These are phyloP conservation scores for Cercospora sp. DNA, from an alignment of 2,329 filamentous ascomycete genomes.

Conservation along the genomic window DNA sequence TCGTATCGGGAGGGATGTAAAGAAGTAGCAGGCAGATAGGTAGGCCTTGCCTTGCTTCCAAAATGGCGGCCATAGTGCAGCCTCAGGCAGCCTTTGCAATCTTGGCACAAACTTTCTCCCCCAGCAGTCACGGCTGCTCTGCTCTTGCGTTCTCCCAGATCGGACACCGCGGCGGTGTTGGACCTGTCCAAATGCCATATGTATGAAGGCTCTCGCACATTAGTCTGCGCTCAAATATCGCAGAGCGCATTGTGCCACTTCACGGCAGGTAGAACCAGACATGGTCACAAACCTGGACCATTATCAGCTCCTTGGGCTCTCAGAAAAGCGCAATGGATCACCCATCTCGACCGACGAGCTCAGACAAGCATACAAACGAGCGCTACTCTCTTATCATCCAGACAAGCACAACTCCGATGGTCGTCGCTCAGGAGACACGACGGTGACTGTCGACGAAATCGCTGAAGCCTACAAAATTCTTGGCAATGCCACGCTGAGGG, in stretches of 20 bases:
- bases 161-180: not conserved
- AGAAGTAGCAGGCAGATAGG: not conserved
- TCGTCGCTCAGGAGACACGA: slow-evolving; percentile 22
- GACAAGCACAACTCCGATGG: slow-evolving; percentile 48
- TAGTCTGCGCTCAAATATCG: not conserved
- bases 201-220: not conserved
- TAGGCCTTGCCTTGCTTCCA: no score
- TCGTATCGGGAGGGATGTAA: not conserved
- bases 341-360: slow-evolving; percentile 41
- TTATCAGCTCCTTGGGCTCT: slow-evolving; percentile 37
- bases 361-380: slow-evolving; percentile 57
- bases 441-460: slow-evolving; percentile 57
- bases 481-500: slow-evolving; percentile 44
- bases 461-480: slow-evolving; percentile 59
- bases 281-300: slow-evolving; percentile 22
- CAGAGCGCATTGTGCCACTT: not conserved
- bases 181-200: not conserved
- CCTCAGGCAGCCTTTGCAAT: not conserved
- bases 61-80: not conserved
- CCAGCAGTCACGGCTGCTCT: not conserved
- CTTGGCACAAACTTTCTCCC: not conserved
- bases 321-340: slow-evolving; percentile 23
- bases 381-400: slow-evolving; percentile 59
- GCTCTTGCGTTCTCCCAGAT: not conserved
- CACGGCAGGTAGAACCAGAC: not conserved